These are phyloP conservation scores for Penicillium roqueforti DNA, from an alignment of 495 filamentous ascomycete species.

Conservation along the genomic window DNA sequence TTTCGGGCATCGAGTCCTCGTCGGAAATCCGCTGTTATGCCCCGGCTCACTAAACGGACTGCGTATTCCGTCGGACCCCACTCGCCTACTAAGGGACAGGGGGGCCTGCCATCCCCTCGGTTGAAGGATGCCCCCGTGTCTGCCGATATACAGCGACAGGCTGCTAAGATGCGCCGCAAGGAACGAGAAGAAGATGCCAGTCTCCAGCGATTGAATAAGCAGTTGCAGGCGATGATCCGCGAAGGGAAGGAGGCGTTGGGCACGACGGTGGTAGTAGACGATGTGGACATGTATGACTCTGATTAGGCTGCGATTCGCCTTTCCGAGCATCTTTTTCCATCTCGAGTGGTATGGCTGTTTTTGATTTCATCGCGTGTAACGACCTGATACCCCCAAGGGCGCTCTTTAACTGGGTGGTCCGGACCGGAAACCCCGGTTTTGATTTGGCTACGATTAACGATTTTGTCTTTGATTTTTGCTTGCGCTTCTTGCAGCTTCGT, in stretches of 20 bases:
- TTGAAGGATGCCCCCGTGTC: slow-evolving; percentile 45
- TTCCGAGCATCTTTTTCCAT: not conserved
- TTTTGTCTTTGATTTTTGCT: slow-evolving; percentile 12
- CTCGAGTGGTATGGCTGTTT: slow-evolving; percentile 1
- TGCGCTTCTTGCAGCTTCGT: not conserved
- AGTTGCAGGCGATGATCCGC: slow-evolving; percentile 77
- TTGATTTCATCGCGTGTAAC: slow-evolving; percentile 6
- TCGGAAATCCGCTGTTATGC: slow-evolving; percentile 26
- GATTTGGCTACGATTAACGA: slow-evolving; percentile 20
- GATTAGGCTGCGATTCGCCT: slow-evolving; percentile 23
- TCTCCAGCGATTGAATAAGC: slow-evolving; percentile 71
- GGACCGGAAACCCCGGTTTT: slow-evolving; percentile 6
- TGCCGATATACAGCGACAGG: slow-evolving; percentile 62
- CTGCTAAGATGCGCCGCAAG: slow-evolving; percentile 59
- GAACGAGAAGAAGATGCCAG: slow-evolving; percentile 77
- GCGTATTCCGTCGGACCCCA: slow-evolving; percentile 29
- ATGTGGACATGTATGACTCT: slow-evolving; percentile 38
- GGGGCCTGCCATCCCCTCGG: slow-evolving; percentile 30
- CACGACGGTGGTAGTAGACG: slow-evolving; percentile 70
- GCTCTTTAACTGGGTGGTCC: slow-evolving; percentile 10
- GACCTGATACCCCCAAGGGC: slow-evolving; percentile 30
- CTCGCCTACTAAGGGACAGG: slow-evolving; percentile 35
- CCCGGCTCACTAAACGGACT: slow-evolving; percentile 27
- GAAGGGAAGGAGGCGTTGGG: slow-evolving; percentile 85
- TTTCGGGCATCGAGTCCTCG: slow-evolving; percentile 28